Evolutionary conservation across 495 filamentous ascomycete species (phyloP).

Genomic region (Aspergillus affinis): DNA sequence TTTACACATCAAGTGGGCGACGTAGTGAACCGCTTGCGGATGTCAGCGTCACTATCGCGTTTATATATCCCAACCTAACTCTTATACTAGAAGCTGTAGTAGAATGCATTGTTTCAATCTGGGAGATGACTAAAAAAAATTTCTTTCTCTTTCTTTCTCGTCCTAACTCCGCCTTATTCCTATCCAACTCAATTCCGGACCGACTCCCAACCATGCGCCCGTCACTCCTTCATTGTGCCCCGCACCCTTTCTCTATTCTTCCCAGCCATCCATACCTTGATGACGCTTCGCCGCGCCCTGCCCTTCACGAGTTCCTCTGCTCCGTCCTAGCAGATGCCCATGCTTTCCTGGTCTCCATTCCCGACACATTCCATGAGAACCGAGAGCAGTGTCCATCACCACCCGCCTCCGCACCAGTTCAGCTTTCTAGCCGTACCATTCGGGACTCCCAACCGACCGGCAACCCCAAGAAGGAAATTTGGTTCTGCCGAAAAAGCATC

Average conservation of each 20-base stretch:
- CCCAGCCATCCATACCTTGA: conserved; percentile 33
- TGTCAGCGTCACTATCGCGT: too few relatives aligned
- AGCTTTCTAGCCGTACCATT: conserved; percentile 45
- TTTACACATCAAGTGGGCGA: too few relatives aligned
- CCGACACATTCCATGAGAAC: conserved; percentile 26
- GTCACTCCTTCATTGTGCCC: conserved; percentile 24
- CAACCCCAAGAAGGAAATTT: conserved; percentile 47
- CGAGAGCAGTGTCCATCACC: conserved; percentile 33
- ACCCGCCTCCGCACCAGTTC: conserved; percentile 45
- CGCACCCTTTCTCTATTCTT: conserved; percentile 32
- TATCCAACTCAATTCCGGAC: background rate
- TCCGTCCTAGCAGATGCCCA: conserved; percentile 55
- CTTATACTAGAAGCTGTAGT: too few relatives aligned
- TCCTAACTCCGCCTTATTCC: background rate
- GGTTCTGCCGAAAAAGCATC: conserved; percentile 65
- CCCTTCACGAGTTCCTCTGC: conserved; percentile 22
- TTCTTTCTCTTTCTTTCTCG: background rate
- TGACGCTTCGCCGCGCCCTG: conserved; percentile 12
- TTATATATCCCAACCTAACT: too few relatives aligned
- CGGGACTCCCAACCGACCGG: conserved; percentile 20
- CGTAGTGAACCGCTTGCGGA: too few relatives aligned
- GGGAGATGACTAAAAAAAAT: too few relatives aligned
- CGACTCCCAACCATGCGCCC: conserved; percentile 2
- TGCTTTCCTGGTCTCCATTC: conserved; percentile 50
- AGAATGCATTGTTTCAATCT: too few relatives aligned